phyloP scores from a whole-genome alignment of 1,284 basidiomycete species.

The Sutorius eximius region DNA sequence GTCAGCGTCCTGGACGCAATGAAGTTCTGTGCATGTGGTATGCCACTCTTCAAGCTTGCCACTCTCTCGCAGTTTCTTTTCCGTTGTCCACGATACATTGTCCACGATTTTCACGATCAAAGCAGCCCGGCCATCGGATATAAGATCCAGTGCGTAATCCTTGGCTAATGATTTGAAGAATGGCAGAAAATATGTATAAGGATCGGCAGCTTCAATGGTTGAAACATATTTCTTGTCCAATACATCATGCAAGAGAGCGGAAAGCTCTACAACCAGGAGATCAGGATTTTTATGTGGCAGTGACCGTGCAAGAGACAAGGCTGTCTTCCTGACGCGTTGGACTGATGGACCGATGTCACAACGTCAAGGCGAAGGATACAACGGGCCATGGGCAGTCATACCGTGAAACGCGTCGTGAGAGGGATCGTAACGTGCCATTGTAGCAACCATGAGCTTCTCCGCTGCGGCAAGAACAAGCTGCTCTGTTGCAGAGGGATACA shows the following conservation, averaged over 20 bases:
- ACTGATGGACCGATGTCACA: conserved; percentile 47
- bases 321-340: conserved; percentile 76
- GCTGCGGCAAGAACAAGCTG: conserved; percentile 53
- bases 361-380: conserved; percentile 1
- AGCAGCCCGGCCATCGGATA: conserved; percentile 59
- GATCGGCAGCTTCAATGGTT: conserved; percentile 54
- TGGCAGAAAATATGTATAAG: conserved; percentile 64
- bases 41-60: conserved; percentile 73
- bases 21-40: conserved; percentile 72
- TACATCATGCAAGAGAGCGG: conserved; percentile 87
- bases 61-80: conserved; percentile 62
- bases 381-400: conserved; percentile 34
- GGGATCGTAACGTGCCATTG: conserved; percentile 85
- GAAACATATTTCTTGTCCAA: conserved; percentile 83
- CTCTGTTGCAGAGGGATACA: conserved; percentile 40
- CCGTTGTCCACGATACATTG: conserved; percentile 86
- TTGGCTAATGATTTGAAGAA: conserved; percentile 55
- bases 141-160: conserved; percentile 49
- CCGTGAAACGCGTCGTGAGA: conserved; percentile 91
- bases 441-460: conserved; percentile 70
- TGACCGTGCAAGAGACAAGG: conserved; percentile 63
- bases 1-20: conserved; percentile 93
- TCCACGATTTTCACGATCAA: conserved; percentile 66
- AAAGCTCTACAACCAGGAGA: conserved; percentile 75
- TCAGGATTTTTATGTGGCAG: conserved; percentile 51